Conservation (phyloP, 73 alveolate genomes). For the Paramecium bursaria region DNA sequence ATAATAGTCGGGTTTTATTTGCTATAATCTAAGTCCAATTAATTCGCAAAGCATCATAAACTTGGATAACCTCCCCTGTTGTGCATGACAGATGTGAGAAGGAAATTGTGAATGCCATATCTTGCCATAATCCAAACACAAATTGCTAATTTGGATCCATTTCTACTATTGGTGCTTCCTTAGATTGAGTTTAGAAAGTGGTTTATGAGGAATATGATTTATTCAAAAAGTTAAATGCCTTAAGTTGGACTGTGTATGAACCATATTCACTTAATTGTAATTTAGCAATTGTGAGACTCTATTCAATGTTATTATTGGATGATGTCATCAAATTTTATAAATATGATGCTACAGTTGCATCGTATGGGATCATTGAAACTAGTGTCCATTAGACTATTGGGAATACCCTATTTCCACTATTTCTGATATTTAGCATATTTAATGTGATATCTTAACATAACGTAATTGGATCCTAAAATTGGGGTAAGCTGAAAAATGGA, state of each 20-base stretch:
- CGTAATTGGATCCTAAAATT: not conserved
- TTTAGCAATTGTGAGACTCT: not conserved
- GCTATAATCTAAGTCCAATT: slow-evolving; percentile 11
- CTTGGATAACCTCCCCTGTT: not conserved
- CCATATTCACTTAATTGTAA: not conserved
- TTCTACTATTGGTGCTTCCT: slow-evolving; percentile 3
- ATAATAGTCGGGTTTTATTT: no score
- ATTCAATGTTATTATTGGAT: not conserved
- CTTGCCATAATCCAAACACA: slow-evolving; percentile 6
- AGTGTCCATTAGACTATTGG: not conserved
- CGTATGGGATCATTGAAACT: slow-evolving; percentile 8
- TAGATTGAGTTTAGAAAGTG: not conserved
- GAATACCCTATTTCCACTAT: not conserved
- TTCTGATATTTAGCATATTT: not conserved
- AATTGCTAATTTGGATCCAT: not conserved
- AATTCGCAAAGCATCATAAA: slow-evolving; percentile 13
- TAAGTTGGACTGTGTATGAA: not conserved
- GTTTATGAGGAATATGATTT: not conserved
- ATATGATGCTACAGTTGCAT: not conserved
- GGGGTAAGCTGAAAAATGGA: not conserved
- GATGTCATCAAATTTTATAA: not conserved
- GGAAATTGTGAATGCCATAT: not conserved
- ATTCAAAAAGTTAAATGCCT: not conserved
- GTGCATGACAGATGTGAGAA: slow-evolving; percentile 2
- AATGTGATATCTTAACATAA: slow-evolving; percentile 19